A percentile compares a stretch with the other conserved stretches of the same genome.
phyloP scores from a whole-genome alignment of 129 eudicot genomes.

The Oenanthe sinensis region DNA sequence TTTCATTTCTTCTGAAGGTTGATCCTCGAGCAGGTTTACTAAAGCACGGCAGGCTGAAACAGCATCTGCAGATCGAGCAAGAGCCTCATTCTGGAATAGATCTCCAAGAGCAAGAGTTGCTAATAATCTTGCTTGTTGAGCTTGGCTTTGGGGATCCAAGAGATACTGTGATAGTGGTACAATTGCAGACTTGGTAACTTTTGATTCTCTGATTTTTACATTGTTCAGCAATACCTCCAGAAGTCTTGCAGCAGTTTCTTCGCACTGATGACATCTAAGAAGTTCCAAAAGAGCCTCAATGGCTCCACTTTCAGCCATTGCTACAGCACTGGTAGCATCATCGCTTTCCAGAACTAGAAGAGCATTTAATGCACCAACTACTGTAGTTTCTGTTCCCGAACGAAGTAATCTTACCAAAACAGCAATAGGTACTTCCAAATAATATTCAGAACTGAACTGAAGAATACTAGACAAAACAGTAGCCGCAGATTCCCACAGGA shows the following conservation, averaged over 20 bases:
- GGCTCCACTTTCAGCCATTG: conserved; percentile 99
- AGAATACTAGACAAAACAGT: conserved; percentile 75
- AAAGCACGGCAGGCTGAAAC: conserved; percentile 95
- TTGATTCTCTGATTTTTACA: conserved; percentile 84
- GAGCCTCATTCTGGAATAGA: conserved; percentile 86
- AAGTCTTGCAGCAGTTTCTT: conserved; percentile 89
- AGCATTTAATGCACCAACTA: conserved; percentile 79
- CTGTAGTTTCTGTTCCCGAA: conserved; percentile 78
- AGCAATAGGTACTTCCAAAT: conserved; percentile 89
- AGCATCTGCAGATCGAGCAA: conserved; percentile 86
- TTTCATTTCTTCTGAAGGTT: conserved; percentile 98
- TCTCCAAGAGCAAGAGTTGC: conserved; percentile 99
- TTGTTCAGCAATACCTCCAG: conserved; percentile 83
- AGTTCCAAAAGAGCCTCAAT: conserved; percentile 90
- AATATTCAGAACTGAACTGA: conserved; percentile 93
- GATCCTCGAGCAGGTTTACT: conserved; percentile 95
- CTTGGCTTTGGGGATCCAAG: conserved; percentile 96
- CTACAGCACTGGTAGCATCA: conserved; percentile 82
- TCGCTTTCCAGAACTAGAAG: conserved; percentile 90
- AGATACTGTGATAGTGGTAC: conserved; percentile 89
- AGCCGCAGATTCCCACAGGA: conserved; percentile 95
- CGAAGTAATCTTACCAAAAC: conserved; percentile 91
- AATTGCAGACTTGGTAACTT: conserved; percentile 74
- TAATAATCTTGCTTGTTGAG: conserved; percentile 86
- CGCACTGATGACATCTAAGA: conserved; percentile 85